phyloP scores from a whole-genome alignment of 495 filamentous ascomycete species.

The Mytilinidion resinicola region DNA sequence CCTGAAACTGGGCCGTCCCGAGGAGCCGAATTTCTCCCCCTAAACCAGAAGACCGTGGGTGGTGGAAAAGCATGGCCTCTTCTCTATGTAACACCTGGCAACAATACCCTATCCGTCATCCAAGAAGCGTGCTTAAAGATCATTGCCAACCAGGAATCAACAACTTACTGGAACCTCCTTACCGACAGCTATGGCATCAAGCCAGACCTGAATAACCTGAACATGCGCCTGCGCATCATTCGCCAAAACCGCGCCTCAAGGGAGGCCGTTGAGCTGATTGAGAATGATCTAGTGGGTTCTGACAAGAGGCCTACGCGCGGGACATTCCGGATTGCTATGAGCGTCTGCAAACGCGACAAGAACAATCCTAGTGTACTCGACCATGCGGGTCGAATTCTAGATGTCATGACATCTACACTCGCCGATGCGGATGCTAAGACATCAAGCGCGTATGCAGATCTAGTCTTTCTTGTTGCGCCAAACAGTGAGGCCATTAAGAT shows the following conservation, averaged over 20 bases:
- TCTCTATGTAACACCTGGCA: conserved; percentile 50
- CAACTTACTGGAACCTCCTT: conserved; percentile 68
- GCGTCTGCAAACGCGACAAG: conserved; percentile 61
- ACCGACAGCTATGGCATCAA: conserved; percentile 48
- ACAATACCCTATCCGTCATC: conserved; percentile 63
- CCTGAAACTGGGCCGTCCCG: conserved; percentile 9
- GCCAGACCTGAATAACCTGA: conserved; percentile 65
- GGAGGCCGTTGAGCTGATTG: conserved; percentile 48
- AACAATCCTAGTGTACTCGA: conserved; percentile 53
- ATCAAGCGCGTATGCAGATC: conserved; percentile 13
- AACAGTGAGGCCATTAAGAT: conserved; percentile 11
- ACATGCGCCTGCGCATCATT: conserved; percentile 62
- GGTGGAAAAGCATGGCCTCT: conserved; percentile 6
- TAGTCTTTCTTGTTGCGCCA: conserved; percentile 5
- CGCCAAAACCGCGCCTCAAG: conserved; percentile 54
- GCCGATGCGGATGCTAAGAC: conserved; percentile 17
- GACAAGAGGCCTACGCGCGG: conserved; percentile 36
- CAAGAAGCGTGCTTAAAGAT: conserved; percentile 54
- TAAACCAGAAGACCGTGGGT: not conserved
- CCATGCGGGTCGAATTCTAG: conserved; percentile 27
- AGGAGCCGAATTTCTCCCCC: conserved; percentile 22
- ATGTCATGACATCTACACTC: conserved; percentile 18
- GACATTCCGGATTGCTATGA: conserved; percentile 66
- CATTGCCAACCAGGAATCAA: conserved; percentile 43
- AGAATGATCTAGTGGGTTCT: conserved; percentile 40